A percentile compares a stretch with the other conserved stretches of the same genome.
Conservation (phyloP, 2,329 filamentous ascomycete genomes). For the Colletotrichum nymphaeae region DNA sequence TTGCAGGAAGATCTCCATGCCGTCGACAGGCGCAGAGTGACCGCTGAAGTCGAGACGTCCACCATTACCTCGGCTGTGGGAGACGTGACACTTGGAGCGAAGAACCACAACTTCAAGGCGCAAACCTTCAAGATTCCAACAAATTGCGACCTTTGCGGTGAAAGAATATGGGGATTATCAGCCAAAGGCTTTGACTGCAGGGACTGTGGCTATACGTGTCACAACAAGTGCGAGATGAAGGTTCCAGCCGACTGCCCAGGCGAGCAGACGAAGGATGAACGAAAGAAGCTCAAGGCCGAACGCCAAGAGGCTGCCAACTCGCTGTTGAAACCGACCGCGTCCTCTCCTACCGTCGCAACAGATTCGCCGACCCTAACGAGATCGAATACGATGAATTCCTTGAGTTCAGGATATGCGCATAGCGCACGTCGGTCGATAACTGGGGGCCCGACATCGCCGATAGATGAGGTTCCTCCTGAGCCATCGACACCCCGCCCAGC, state of each 20-base stretch:
- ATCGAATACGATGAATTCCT: slow-evolving; percentile 89
- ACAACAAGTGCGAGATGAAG: slow-evolving; percentile 99
- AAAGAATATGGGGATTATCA: slow-evolving; percentile 95
- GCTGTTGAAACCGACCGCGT: slow-evolving; percentile 57
- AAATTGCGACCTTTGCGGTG: slow-evolving; percentile 96
- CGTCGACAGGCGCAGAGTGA: slow-evolving; percentile 84
- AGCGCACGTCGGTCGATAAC: slow-evolving; percentile 82
- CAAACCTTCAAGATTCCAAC: slow-evolving; percentile 99
- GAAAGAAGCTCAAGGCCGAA: slow-evolving; percentile 90
- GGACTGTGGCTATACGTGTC: slow-evolving; percentile 97
- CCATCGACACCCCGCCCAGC: slow-evolving; percentile 46
- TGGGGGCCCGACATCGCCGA: slow-evolving; percentile 64
- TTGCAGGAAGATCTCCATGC: slow-evolving; percentile 89
- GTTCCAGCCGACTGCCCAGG: slow-evolving; percentile 96
- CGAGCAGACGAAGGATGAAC: slow-evolving; percentile 92
- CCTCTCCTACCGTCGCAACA: slow-evolving; percentile 56
- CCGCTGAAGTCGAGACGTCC: slow-evolving; percentile 90
- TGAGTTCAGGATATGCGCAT: slow-evolving; percentile 88
- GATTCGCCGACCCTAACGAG: slow-evolving; percentile 78
- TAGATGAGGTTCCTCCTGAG: slow-evolving; percentile 59
- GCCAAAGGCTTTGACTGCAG: slow-evolving; percentile 97
- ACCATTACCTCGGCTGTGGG: slow-evolving; percentile 93
- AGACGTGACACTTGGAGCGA: slow-evolving; percentile 90
- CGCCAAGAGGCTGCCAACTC: slow-evolving; percentile 83
- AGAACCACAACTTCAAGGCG: slow-evolving; percentile 98